phyloP scores from a whole-genome alignment of 2,329 filamentous ascomycete species.

The Diaporthe australafricana region DNA sequence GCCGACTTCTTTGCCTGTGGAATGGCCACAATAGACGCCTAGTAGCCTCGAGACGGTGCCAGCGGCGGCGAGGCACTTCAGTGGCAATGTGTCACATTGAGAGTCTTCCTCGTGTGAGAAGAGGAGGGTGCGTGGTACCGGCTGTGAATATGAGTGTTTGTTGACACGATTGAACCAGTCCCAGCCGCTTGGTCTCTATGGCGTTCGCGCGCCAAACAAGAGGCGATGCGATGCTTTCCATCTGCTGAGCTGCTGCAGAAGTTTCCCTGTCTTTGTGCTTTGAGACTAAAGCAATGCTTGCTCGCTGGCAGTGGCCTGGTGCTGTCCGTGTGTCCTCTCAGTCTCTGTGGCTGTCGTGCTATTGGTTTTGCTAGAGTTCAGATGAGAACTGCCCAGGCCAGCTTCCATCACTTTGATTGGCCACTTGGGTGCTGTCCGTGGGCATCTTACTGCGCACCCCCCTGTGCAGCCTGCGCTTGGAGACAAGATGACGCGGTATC shows the following conservation, averaged over 20 bases:
- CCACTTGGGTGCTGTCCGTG: neutral
- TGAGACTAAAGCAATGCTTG: slow-evolving; percentile 28
- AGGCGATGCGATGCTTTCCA: slow-evolving; percentile 12
- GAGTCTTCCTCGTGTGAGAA: neutral
- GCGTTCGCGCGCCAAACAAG: slow-evolving; percentile 1
- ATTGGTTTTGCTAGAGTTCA: slow-evolving; percentile 26
- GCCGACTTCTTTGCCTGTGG: neutral
- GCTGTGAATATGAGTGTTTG: slow-evolving; percentile 1
- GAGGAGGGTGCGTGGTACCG: neutral
- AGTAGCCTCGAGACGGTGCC: neutral
- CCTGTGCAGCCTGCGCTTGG: slow-evolving; percentile 23
- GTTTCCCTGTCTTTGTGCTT: slow-evolving; percentile 22
- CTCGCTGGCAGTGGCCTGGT: slow-evolving; percentile 1
- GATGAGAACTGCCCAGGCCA: slow-evolving; percentile 27
- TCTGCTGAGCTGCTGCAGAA: slow-evolving; percentile 22
- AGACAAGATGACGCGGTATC: slow-evolving; percentile 26
- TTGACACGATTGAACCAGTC: neutral
- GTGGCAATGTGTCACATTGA: neutral
- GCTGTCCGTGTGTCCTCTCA: neutral
- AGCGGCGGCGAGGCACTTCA: neutral
- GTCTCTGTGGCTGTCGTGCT: slow-evolving; percentile 21
- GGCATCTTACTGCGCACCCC: slow-evolving; percentile 13
- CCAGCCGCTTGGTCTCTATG: slow-evolving; percentile 6
- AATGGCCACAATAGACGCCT: neutral
- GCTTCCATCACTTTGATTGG: slow-evolving; percentile 11